These are phyloP conservation scores for Thymus quinquecostatus DNA, from an alignment of 257 asterid genomes.

Conservation along the genomic window DNA sequence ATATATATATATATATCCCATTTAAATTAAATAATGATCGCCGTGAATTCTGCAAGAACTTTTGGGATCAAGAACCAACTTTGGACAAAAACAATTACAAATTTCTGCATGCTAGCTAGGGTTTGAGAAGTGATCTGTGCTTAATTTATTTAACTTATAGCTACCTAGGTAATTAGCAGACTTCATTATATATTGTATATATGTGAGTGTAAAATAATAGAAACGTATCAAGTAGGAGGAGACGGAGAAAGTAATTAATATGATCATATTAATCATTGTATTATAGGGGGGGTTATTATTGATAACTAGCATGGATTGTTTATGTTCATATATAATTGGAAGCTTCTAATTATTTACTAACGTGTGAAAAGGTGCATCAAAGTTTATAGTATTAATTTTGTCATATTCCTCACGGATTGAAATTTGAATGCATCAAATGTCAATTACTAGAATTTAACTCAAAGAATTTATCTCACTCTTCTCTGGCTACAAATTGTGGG, in stretches of 20 bases:
- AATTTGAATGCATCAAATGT: constrained; percentile 28
- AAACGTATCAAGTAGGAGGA: too few species aligned
- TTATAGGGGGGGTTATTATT: too few species aligned
- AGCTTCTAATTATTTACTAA: constrained; percentile 6
- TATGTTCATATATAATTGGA: constrained; percentile 10
- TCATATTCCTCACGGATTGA: neutral
- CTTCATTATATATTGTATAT: neutral
- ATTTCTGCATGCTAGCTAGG: constrained; percentile 28
- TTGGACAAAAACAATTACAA: constrained; percentile 13
- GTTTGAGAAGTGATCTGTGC: neutral
- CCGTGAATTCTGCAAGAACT: constrained; percentile 53
- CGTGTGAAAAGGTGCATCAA: constrained; percentile 27
- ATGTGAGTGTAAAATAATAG: neutral
- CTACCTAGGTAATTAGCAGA: constrained; percentile 18
- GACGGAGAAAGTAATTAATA: too few species aligned
- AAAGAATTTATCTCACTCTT: constrained; percentile 12
- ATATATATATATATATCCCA: neutral
- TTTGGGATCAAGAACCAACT: constrained; percentile 1
- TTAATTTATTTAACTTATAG: neutral
- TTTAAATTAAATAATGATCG: constrained; percentile 26
- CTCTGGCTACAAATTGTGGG: constrained; percentile 26
- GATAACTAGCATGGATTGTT: too few species aligned
- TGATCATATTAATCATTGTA: too few species aligned
- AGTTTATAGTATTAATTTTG: neutral
- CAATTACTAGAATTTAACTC: constrained; percentile 10